Base-by-base conservation (phyloP, 1,284 basidiomycete species). In the Thelephora terrestris region DNA sequence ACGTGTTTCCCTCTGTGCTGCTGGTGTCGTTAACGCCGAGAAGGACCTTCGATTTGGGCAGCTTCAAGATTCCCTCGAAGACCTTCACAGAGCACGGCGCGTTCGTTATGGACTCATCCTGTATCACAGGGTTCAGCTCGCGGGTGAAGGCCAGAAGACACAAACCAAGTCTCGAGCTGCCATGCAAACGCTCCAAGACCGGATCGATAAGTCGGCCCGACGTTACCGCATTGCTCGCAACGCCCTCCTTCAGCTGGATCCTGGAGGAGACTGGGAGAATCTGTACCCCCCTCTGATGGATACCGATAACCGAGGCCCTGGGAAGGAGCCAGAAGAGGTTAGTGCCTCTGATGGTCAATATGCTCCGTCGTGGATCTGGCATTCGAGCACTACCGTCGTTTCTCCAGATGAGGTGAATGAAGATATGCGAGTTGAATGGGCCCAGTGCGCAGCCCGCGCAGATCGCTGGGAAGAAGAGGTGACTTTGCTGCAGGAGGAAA, bases 391-490 rank as follows among this genome's bases (percentile, higher is more conserved):
- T n/a, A n/a, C n/a, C n/a, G n/a, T n/a, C n/a, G n/a, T n/a, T n/a
- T n/a, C n/a, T n/a, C n/a, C n/a, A n/a, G n/a, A n/a, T n/a, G n/a
- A n/a, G n/a, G n/a, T n/a, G n/a, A n/a, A n/a, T n/a, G n/a, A n/a
- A n/a, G n/a, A n/a, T n/a, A n/a, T n/a, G n/a, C n/a, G n/a, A n/a
- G n/a, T n/a, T n/a, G n/a, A n/a, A 50, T 50, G n/a, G n/a, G n/a
- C n/a, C n/a, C n/a, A n/a, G n/a, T n/a, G n/a, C n/a, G n/a, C n/a
- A n/a, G n/a, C n/a, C 2, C 55, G 63, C 0, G 57, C 58, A 1
- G 55, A 60, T 32, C 57, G 62, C 0, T 68, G 61, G 61, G 50
- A 57, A 17, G 65, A 69, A 50, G 65, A 69, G 50, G 56, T 58
- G 36, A 36, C 58, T 1, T 52, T 69, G 5, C 46, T 69, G 0